phyloP scores from a whole-genome alignment of 345 rosid genomes.

The Hypericum androsaemum region DNA sequence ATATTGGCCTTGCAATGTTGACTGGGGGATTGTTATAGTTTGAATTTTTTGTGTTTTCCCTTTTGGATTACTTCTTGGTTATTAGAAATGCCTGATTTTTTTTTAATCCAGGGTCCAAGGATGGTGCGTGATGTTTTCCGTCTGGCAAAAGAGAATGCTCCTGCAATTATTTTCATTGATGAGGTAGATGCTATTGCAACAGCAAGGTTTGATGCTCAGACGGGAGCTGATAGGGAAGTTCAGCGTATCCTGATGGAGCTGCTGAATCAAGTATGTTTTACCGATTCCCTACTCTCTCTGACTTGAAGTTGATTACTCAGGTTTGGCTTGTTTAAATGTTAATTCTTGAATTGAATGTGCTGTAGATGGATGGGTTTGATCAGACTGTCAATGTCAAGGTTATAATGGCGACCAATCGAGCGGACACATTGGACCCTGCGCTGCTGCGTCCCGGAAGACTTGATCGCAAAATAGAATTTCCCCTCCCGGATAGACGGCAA shows the following conservation, averaged over 20 bases:
- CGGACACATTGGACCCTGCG: slow-evolving; percentile 97
- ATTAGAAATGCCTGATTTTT: slow-evolving; percentile 2
- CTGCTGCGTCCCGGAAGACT: slow-evolving; percentile 97
- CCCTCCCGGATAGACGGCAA: slow-evolving; percentile 93
- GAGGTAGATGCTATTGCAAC: slow-evolving; percentile 99
- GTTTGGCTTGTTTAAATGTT: too few relatives aligned
- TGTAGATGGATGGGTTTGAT: slow-evolving; percentile 85
- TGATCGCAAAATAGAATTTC: slow-evolving; percentile 89
- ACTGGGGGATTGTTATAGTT: too few relatives aligned
- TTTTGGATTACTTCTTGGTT: not conserved
- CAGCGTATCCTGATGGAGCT: slow-evolving; percentile 96
- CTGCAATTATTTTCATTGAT: slow-evolving; percentile 93
- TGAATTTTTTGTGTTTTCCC: not conserved
- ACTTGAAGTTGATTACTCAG: not conserved
- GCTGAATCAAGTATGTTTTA: slow-evolving; percentile 62
- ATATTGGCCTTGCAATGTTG: too few relatives aligned
- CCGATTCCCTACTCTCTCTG: slow-evolving; percentile 16
- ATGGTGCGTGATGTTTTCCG: slow-evolving; percentile 99
- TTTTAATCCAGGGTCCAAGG: slow-evolving; percentile 71
- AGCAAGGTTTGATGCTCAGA: slow-evolving; percentile 99
- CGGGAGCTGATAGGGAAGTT: slow-evolving; percentile 99
- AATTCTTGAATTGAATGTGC: slow-evolving; percentile 2
- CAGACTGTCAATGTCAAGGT: slow-evolving; percentile 97
- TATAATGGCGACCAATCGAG: slow-evolving; percentile 95
- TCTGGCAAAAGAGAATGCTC: slow-evolving; percentile 97